Evolutionary conservation across 768 basidiomycete species (phyloP), one percentile per base, ranked within the genome.

Genomic region (Russula vinacea): DNA sequence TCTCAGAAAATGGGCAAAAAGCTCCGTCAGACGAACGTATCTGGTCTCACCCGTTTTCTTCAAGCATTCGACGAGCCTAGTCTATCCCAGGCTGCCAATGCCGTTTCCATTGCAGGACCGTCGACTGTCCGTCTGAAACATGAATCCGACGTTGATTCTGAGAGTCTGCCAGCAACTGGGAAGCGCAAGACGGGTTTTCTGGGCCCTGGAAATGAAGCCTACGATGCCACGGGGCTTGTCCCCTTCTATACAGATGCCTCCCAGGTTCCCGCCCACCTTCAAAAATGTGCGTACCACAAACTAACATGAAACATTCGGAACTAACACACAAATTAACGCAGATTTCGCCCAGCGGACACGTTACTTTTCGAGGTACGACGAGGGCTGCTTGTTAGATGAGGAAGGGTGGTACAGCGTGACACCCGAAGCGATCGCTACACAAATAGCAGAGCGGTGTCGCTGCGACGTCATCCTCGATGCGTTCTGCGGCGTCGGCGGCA

Each of bases 381-480:
- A 85, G 0, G 94, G 94, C 0, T 92, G 94, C 72, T 79, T 97
- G 2, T 78, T 98, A 13, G 97, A 98, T 67, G 85, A 90, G 68
- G 93, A 96, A 73, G 96, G 96, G n/a, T 98, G 95, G 96, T 98
- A 90, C 76, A 94, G 90, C 66, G 88, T 98, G 63, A 99, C 97
- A 0, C 96, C 97, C 0, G 94, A 98, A 71, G 81, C 81, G 44
- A 85, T 99, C n/a, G 97, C 95, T 9, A 76, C 84, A 64, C 94
- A 93, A 73, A 98, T 98, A 51, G 96, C 97, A 0, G 90, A 96
- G 68, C 80, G 95, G 26, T 97, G 96, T 78, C 83, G 89, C 9
- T 92, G 89, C 67, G 85, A 85, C 65, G 88, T 87, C 4, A 80
- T 97, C 64, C 79, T 96, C 40, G 97, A 98, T 72, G 92, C 94